Conservation (phyloP, 1,284 basidiomycete genomes). For the Papiliotrema fonsecae region DNA sequence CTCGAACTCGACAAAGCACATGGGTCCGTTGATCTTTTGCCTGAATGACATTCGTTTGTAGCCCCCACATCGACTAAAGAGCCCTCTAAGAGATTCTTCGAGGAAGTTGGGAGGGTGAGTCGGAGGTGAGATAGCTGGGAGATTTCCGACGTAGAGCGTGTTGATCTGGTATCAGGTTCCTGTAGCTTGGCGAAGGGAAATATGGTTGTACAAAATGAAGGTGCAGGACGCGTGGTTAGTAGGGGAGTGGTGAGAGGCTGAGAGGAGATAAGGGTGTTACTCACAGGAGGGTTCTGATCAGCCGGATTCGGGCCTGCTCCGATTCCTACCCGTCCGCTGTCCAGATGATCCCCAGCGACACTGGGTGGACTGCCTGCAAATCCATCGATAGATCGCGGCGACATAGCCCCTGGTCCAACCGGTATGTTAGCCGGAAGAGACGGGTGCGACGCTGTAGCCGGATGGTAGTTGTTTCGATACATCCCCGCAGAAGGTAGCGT, state of each 20-base stretch:
- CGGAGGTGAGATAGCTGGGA: slow-evolving; percentile 67
- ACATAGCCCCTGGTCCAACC: slow-evolving; percentile 1
- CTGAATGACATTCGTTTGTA: slow-evolving; percentile 90
- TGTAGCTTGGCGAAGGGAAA: neutral
- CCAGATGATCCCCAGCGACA: slow-evolving; percentile 18
- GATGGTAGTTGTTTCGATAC: too few species aligned
- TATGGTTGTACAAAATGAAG: neutral
- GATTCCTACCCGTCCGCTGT: slow-evolving; percentile 17
- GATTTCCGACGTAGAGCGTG: slow-evolving; percentile 88
- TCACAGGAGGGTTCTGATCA: slow-evolving; percentile 82
- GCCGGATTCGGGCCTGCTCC: slow-evolving; percentile 55
- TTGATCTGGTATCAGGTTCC: slow-evolving; percentile 60
- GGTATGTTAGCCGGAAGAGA: neutral
- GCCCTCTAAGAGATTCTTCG: slow-evolving; percentile 73
- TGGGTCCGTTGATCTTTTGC: slow-evolving; percentile 91
- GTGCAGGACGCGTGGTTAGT: neutral
- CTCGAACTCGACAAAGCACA: slow-evolving; percentile 98
- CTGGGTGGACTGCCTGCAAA: slow-evolving; percentile 24
- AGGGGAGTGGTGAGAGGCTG: too few species aligned
- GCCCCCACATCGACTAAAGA: slow-evolving; percentile 74
- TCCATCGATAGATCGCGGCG: neutral
- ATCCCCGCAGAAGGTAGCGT: too few species aligned
- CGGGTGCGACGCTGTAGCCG: neutral
- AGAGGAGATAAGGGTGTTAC: too few species aligned
- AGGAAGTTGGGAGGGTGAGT: slow-evolving; percentile 67